These are phyloP conservation scores for Chalaropsis thielavioides DNA, from an alignment of 2,329 filamentous ascomycete species.

Conservation along the genomic window DNA sequence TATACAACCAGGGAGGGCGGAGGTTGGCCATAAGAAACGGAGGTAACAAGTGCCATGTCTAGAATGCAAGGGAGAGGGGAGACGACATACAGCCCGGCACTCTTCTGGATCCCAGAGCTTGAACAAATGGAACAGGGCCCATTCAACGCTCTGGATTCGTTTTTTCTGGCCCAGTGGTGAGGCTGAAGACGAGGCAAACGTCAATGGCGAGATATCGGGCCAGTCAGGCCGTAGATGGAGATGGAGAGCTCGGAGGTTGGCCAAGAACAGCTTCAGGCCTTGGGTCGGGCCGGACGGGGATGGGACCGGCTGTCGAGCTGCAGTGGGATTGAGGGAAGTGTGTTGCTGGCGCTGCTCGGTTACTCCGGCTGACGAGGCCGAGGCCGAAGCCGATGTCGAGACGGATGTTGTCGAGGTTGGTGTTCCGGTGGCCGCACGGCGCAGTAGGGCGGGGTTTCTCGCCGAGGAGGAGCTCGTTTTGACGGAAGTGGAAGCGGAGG, in stretches of 20 bases:
- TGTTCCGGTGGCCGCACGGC: constrained; percentile 4
- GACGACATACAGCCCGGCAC: constrained; percentile 48
- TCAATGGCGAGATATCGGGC: constrained; percentile 57
- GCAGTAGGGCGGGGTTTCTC: neutral
- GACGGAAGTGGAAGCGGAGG: neutral
- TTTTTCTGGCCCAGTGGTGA: constrained; percentile 56
- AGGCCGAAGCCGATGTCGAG: constrained; percentile 4
- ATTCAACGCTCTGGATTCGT: constrained; percentile 71
- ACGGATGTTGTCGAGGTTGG: neutral
- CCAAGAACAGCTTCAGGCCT: constrained; percentile 55
- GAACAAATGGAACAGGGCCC: constrained; percentile 81
- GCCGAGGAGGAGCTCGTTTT: neutral
- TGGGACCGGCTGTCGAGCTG: neutral
- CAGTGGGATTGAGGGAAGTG: neutral
- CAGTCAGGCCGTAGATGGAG: constrained; percentile 65
- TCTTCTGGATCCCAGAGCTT: constrained; percentile 66
- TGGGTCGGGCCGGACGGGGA: constrained; percentile 22
- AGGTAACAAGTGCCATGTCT: neutral
- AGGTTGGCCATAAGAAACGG: neutral
- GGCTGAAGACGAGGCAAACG: constrained; percentile 53
- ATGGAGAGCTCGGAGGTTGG: constrained; percentile 69
- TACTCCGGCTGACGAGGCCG: neutral
- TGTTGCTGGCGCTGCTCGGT: neutral
- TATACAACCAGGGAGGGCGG: neutral
- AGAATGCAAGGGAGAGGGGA: neutral